Evolutionary conservation across 768 basidiomycete genomes (phyloP).

Genomic region (Podaxis rugospora): DNA sequence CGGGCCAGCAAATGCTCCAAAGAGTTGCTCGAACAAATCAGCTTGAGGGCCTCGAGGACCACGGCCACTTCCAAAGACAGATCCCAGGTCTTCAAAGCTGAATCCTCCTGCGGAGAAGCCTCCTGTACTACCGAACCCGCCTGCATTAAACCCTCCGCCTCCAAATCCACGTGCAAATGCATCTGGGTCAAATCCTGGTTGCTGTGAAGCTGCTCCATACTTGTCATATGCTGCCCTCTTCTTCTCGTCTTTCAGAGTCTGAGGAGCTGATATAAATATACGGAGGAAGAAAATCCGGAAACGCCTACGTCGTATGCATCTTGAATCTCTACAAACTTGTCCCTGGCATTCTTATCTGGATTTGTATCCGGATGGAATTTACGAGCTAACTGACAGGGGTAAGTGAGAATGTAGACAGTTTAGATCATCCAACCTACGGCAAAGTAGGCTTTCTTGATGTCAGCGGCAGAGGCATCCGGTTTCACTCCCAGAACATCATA

Average conservation of each 20-base stretch:
- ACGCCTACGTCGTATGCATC: conserved; percentile 85
- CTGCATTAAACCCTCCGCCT: conserved; percentile 26
- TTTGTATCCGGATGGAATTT: conserved; percentile 99
- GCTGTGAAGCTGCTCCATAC: conserved; percentile 89
- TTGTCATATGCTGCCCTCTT: conserved; percentile 89
- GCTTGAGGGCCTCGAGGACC: conserved; percentile 30
- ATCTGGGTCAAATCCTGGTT: conserved; percentile 91
- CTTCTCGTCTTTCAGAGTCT: conserved; percentile 93
- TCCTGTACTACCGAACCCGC: conserved; percentile 14
- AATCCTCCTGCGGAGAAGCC: conserved; percentile 53
- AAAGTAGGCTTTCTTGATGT: conserved; percentile 98
- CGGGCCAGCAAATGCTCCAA: conserved; percentile 61
- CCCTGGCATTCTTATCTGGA: conserved; percentile 84
- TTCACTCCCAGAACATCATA: conserved; percentile 89
- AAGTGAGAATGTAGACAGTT: conserved; percentile 13
- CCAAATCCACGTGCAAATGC: conserved; percentile 61
- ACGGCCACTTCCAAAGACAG: conserved; percentile 47
- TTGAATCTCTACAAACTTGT: conserved; percentile 95
- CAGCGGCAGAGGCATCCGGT: conserved; percentile 74
- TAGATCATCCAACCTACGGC: conserved; percentile 51
- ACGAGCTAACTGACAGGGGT: conserved; percentile 72
- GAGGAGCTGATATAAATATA: conserved; percentile 10
- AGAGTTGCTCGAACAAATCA: conserved; percentile 85
- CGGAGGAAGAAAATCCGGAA: not conserved
- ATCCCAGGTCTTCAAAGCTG: conserved; percentile 69